Evolutionary conservation across 2,329 filamentous ascomycete species (phyloP), one percentile per base, ranked within the genome.

Genomic region (Neonectria punicea): DNA sequence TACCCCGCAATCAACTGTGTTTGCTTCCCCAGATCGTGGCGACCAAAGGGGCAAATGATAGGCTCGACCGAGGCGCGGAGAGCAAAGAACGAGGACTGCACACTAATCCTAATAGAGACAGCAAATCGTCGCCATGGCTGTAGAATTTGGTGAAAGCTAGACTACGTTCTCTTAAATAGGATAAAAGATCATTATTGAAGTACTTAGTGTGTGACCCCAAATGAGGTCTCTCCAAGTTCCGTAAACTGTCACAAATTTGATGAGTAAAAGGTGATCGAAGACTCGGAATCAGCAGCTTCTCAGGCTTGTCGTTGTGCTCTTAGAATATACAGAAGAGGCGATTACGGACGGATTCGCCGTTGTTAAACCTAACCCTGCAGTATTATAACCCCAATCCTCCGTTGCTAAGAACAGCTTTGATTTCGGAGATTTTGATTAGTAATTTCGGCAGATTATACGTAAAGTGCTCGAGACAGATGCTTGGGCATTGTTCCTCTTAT

Each of bases 341-440:
- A 1, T 61, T 71, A 13, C 74, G 66, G 13, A 49, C 20, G 5
- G 28, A n/a, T 18, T 69, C 66, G 1, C 69, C 63, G 28, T 69
- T 73, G 61, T 64, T 69, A 28, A 76, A 75, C 41, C 70, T 75
- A 32, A 75, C 1, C 14, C 62, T 68, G 54, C 66, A 72, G 1
- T 64, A 11, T 51, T 73, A 66, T 34, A 65, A 73, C 2, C 36
- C 46, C 5, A 46, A 14, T 10, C 60, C 49, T 5, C 69, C 63
- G 46, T 61, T 70, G 9, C 49, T 65, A 13, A 47, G 20, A 8
- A 22, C 14, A 34, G 25, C 46, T 9, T 54, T 25, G 22, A 47
- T 11, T 11, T 13, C 22, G 6, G 22, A 22, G 11, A 16, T n/a
- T 47, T 5, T 25, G 44, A 25, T 25, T 14, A 14, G 14, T 13